Conservation (phyloP, 2,329 filamentous ascomycete genomes). For the Hypoxylon sp. region DNA sequence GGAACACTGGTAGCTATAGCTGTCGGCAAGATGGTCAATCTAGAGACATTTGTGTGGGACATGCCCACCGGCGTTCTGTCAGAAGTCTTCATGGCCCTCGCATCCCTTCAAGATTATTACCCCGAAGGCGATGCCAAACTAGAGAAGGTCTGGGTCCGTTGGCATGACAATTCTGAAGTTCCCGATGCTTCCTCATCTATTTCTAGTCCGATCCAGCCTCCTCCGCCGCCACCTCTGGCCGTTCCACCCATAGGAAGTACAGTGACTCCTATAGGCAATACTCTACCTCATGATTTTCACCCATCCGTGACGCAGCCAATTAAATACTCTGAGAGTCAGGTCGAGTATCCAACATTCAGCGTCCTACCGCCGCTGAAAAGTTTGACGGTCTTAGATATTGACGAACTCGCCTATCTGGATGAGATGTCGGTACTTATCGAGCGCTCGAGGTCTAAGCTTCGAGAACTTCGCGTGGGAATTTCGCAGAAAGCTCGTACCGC, state of each 20-base stretch:
- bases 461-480: constrained; percentile 82
- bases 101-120: constrained; percentile 75
- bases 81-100: constrained; percentile 85
- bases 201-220: constrained; percentile 50
- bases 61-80: constrained; percentile 88
- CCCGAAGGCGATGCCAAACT: constrained; percentile 75
- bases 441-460: constrained; percentile 75
- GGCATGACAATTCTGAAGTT: constrained; percentile 79
- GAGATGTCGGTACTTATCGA: constrained; percentile 85
- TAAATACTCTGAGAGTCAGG: constrained; percentile 68
- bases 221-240: constrained; percentile 47
- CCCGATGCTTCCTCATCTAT: constrained; percentile 56
- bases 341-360: constrained; percentile 86
- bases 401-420: constrained; percentile 85
- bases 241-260: constrained; percentile 31
- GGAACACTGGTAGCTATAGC: constrained; percentile 84
- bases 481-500: constrained; percentile 63
- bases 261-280: constrained; percentile 43
- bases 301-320: constrained; percentile 58
- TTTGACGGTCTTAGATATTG: constrained; percentile 83
- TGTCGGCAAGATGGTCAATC: constrained; percentile 83
- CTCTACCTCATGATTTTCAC: constrained; percentile 50
- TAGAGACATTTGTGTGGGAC: constrained; percentile 89
- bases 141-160: constrained; percentile 83
- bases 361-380: constrained; percentile 81